phyloP scores from a whole-genome alignment of 768 basidiomycete species.

The Dioszegia crocea region DNA sequence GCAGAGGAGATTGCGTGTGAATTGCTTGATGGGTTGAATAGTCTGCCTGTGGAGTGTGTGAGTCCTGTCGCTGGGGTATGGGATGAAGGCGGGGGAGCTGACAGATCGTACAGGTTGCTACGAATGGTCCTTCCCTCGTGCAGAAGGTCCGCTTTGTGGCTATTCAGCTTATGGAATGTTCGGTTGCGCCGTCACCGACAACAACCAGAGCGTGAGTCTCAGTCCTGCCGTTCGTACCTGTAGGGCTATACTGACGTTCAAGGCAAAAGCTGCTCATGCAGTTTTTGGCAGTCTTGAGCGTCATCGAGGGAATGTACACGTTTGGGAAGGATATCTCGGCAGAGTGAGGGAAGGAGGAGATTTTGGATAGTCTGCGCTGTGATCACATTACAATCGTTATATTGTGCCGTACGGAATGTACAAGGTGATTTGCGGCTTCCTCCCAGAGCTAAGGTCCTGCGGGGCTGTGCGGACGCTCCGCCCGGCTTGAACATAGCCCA shows the following conservation, averaged over 20 bases:
- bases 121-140: slow-evolving; percentile 46
- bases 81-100: background rate
- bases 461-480: too few relatives aligned
- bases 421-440: too few relatives aligned
- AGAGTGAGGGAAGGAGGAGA: slow-evolving; percentile 14
- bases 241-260: background rate
- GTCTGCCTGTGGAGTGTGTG: slow-evolving; percentile 44
- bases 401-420: too few relatives aligned
- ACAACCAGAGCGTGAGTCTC: slow-evolving; percentile 33
- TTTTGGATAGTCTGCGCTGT: background rate
- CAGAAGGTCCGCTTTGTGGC: slow-evolving; percentile 45
- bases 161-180: slow-evolving; percentile 39
- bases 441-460: too few relatives aligned
- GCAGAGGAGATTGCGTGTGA: slow-evolving; percentile 42
- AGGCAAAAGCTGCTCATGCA: slow-evolving; percentile 39
- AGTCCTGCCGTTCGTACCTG: too few relatives aligned
- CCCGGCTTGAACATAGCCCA: too few relatives aligned
- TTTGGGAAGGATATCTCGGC: slow-evolving; percentile 40
- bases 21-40: slow-evolving; percentile 41
- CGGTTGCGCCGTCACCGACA: slow-evolving; percentile 15
- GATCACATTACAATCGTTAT: too few relatives aligned
- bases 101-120: slow-evolving; percentile 23
- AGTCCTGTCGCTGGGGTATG: background rate
- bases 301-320: slow-evolving; percentile 42
- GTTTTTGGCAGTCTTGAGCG: slow-evolving; percentile 38